Evolutionary conservation across 768 basidiomycete genomes (phyloP).

Genomic region (Russula virescens): DNA sequence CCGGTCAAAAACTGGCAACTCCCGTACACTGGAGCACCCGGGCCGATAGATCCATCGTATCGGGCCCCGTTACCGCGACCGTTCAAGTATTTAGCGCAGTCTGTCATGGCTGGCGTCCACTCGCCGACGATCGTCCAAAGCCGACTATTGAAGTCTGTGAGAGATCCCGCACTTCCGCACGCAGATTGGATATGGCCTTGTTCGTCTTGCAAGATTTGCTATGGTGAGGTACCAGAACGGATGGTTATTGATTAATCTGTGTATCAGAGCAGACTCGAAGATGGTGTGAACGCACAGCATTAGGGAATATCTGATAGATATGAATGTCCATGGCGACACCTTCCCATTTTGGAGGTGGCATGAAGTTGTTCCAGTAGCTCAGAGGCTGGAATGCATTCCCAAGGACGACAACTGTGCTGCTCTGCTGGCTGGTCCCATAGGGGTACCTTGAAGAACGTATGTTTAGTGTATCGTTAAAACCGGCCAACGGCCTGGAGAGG

Average conservation of each 20-base stretch:
- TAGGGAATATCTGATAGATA: slow-evolving; percentile 70
- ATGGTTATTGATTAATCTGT: neutral
- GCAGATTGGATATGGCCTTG: slow-evolving; percentile 56
- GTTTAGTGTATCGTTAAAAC: slow-evolving; percentile 13
- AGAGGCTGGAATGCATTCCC: slow-evolving; percentile 78
- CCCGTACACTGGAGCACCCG: slow-evolving; percentile 63
- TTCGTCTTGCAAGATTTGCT: slow-evolving; percentile 45
- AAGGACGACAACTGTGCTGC: slow-evolving; percentile 59
- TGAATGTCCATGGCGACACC: slow-evolving; percentile 80
- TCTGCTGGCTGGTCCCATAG: slow-evolving; percentile 32
- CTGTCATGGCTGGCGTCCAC: slow-evolving; percentile 74
- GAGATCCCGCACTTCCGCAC: slow-evolving; percentile 42
- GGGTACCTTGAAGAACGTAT: slow-evolving; percentile 2
- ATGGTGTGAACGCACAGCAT: slow-evolving; percentile 43
- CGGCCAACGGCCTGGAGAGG: neutral
- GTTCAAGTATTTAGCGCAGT: slow-evolving; percentile 79
- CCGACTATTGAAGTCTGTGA: slow-evolving; percentile 42
- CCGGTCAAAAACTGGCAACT: slow-evolving; percentile 73
- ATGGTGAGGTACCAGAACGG: neutral
- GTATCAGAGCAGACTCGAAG: slow-evolving; percentile 4
- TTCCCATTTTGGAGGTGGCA: slow-evolving; percentile 43
- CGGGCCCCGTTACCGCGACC: slow-evolving; percentile 66
- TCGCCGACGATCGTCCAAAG: slow-evolving; percentile 89
- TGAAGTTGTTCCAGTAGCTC: slow-evolving; percentile 61
- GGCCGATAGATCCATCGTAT: slow-evolving; percentile 50